Evolutionary conservation across 2,329 filamentous ascomycete species (phyloP).

Genomic region (Ceratocystis albifundus): DNA sequence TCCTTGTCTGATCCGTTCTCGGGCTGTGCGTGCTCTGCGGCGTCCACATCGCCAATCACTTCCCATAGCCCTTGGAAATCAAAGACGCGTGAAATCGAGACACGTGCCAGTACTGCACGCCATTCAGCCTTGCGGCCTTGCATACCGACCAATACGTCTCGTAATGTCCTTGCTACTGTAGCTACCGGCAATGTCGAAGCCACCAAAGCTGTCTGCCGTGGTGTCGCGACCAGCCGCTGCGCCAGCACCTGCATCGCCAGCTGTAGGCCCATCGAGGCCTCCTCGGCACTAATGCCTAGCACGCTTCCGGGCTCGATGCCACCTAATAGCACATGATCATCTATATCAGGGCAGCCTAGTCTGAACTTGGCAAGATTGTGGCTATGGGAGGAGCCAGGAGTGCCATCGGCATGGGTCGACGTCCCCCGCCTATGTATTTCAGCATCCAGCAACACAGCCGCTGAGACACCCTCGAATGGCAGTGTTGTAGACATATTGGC

Average conservation of each 20-base stretch:
- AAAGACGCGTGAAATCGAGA: slow-evolving; percentile 47
- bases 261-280: slow-evolving; percentile 38
- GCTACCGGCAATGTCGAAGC: slow-evolving; percentile 39
- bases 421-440: slow-evolving; percentile 34
- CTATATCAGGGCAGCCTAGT: slow-evolving; percentile 39
- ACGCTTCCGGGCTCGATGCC: slow-evolving; percentile 42
- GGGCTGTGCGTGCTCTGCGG: not conserved
- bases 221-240: not conserved
- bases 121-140: slow-evolving; percentile 25
- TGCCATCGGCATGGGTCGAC: slow-evolving; percentile 27
- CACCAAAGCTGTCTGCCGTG: slow-evolving; percentile 31
- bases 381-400: slow-evolving; percentile 26
- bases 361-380: slow-evolving; percentile 19
- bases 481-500: not conserved
- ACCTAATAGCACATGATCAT: slow-evolving; percentile 36
- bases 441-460: slow-evolving; percentile 33
- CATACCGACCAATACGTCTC: slow-evolving; percentile 27
- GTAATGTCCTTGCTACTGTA: slow-evolving; percentile 34
- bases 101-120: slow-evolving; percentile 36
- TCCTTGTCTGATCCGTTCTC: not conserved
- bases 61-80: slow-evolving; percentile 48
- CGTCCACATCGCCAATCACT: slow-evolving; percentile 38
- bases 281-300: slow-evolving; percentile 44
- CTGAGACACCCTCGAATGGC: slow-evolving; percentile 34
- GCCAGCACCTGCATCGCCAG: slow-evolving; percentile 3